Evolutionary conservation across 2,329 filamentous ascomycete species (phyloP).

Genomic region (Fusarium pseudonygamai): DNA sequence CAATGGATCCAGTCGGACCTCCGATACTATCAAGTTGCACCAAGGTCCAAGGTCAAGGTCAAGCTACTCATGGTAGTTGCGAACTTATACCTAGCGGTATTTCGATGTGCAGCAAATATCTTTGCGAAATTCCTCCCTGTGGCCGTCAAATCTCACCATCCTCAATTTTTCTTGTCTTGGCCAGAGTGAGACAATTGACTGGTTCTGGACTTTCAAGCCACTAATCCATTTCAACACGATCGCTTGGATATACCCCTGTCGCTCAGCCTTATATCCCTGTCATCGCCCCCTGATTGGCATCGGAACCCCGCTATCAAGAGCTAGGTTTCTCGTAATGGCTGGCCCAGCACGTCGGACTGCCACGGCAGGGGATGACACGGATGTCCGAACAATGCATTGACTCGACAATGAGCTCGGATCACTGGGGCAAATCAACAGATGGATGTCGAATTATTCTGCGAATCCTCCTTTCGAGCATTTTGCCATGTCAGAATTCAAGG

Average conservation of each 20-base stretch:
- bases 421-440: constrained; percentile 16
- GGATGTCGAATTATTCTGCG: neutral
- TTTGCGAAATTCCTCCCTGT: constrained; percentile 16
- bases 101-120: neutral
- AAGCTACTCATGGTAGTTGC: constrained; percentile 9
- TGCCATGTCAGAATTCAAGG: neutral
- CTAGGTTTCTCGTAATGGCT: constrained; percentile 24
- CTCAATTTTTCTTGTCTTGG: constrained; percentile 36
- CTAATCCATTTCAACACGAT: constrained; percentile 39
- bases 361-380: constrained; percentile 21
- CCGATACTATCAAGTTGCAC: constrained; percentile 22
- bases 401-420: constrained; percentile 19
- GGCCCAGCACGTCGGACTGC: constrained; percentile 19
- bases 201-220: constrained; percentile 30
- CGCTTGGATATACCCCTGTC: constrained; percentile 32
- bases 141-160: constrained; percentile 32
- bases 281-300: constrained; percentile 39
- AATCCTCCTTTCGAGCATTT: neutral
- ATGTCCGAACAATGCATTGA: constrained; percentile 31
- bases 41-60: constrained; percentile 7
- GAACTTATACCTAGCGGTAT: constrained; percentile 4
- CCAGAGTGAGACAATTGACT: constrained; percentile 33
- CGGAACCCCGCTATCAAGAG: constrained; percentile 28
- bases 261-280: constrained; percentile 35
- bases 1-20: constrained; percentile 20